These are phyloP conservation scores for Dipodascopsis uninucleata DNA, from an alignment of 805 yeast genomes.

Conservation along the genomic window DNA sequence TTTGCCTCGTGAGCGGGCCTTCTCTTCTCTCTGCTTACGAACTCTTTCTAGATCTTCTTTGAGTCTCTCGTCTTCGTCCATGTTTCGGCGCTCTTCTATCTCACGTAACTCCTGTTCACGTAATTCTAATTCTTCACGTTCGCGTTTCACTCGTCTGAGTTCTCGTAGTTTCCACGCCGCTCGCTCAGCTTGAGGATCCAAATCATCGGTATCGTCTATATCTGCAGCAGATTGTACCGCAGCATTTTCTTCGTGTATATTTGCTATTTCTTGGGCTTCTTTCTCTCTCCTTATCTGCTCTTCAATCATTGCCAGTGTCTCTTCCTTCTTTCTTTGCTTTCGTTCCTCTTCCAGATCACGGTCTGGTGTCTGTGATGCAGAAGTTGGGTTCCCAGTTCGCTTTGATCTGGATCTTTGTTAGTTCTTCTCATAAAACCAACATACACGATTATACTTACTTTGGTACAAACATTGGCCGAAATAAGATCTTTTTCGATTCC, in stretches of 20 bases:
- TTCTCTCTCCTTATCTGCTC: slow-evolving; percentile 32
- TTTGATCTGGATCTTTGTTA: slow-evolving; percentile 18
- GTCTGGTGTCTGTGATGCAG: slow-evolving; percentile 1
- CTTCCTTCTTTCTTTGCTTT: slow-evolving; percentile 15
- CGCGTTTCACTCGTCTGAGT: slow-evolving; percentile 40
- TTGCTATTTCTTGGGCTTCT: slow-evolving; percentile 26
- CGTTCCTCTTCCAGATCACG: slow-evolving; percentile 4
- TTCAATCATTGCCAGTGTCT: slow-evolving; percentile 33
- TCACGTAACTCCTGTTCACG: slow-evolving; percentile 40
- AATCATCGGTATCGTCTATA: slow-evolving; percentile 58
- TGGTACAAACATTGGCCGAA: slow-evolving; percentile 34
- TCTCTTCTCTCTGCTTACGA: slow-evolving; percentile 23
- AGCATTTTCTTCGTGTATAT: slow-evolving; percentile 30
- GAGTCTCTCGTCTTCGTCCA: slow-evolving; percentile 32
- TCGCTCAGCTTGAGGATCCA: slow-evolving; percentile 49
- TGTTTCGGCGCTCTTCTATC: slow-evolving; percentile 32
- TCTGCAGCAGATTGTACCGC: slow-evolving; percentile 31
- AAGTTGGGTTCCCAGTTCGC: slow-evolving; percentile 11
- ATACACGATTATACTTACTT: slow-evolving; percentile 18
- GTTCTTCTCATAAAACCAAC: not conserved
- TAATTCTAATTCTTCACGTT: slow-evolving; percentile 35
- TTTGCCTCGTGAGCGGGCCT: slow-evolving; percentile 10
- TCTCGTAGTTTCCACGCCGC: slow-evolving; percentile 45
- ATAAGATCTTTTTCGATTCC: slow-evolving; percentile 31
- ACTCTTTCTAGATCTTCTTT: slow-evolving; percentile 24